Evolutionary conservation across 257 asterid genomes (phyloP).

Genomic region (Salvia rosmarinus): DNA sequence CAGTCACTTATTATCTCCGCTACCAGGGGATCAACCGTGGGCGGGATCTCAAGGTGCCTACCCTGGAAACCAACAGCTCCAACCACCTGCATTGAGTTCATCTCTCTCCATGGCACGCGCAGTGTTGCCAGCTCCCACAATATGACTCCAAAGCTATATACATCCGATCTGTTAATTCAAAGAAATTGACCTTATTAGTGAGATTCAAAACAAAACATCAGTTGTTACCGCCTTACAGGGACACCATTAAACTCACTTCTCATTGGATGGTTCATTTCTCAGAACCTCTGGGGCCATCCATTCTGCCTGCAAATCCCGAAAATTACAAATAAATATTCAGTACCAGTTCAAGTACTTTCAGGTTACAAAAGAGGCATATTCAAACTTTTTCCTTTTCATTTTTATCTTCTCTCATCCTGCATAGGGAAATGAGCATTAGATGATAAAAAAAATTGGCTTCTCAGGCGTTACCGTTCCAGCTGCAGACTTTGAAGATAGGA

Average conservation of each 20-base stretch:
- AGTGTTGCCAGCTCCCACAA: slow-evolving; percentile 95
- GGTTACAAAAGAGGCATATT: too few relatives aligned
- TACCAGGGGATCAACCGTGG: slow-evolving; percentile 71
- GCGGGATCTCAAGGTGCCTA: slow-evolving; percentile 75
- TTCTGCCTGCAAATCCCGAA: slow-evolving; percentile 76
- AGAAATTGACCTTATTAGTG: slow-evolving; percentile 18
- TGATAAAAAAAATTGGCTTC: slow-evolving; percentile 25
- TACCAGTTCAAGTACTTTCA: slow-evolving; percentile 5
- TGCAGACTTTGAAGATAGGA: slow-evolving; percentile 89
- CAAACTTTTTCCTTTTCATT: background rate
- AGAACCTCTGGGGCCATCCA: slow-evolving; percentile 99
- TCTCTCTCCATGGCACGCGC: slow-evolving; percentile 84
- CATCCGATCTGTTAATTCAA: slow-evolving; percentile 76
- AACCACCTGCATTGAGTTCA: slow-evolving; percentile 99
- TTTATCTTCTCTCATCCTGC: background rate
- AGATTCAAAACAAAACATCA: slow-evolving; percentile 11
- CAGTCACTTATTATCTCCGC: slow-evolving; percentile 79
- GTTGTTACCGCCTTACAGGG: background rate
- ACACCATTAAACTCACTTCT: slow-evolving; percentile 65
- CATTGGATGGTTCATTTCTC: slow-evolving; percentile 92
- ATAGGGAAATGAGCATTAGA: background rate
- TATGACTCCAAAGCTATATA: slow-evolving; percentile 93
- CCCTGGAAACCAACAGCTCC: slow-evolving; percentile 99
- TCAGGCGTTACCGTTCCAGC: slow-evolving; percentile 86
- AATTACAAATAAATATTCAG: slow-evolving; percentile 24